These are phyloP conservation scores for Melastoma candidum DNA, from an alignment of 441 rosid genomes.

Conservation along the genomic window DNA sequence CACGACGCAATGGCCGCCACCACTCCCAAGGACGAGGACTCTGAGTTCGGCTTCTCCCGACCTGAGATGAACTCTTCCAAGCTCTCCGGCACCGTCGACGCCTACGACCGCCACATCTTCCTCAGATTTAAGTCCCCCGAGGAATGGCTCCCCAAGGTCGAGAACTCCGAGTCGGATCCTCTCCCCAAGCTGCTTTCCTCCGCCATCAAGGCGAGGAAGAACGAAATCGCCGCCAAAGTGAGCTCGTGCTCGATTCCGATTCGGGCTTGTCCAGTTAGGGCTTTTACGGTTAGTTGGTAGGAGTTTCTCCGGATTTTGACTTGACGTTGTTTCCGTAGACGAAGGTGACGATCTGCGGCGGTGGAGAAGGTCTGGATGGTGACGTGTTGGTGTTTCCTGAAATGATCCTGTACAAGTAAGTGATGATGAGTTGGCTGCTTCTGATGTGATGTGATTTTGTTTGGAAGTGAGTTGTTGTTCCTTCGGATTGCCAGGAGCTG, in stretches of 20 bases:
- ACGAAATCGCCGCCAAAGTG: constrained; percentile 28
- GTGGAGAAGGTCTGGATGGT: constrained; percentile 55
- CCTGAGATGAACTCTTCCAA: constrained; percentile 55
- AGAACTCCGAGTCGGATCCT: constrained; percentile 35
- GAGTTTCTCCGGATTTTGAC: constrained; percentile 3
- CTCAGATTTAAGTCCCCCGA: constrained; percentile 53
- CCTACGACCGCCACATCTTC: constrained; percentile 74
- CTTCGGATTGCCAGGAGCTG: no score
- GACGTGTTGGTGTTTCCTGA: constrained; percentile 90
- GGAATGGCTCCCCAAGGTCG: constrained; percentile 63
- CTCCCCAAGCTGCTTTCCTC: constrained; percentile 59
- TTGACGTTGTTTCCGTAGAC: constrained; percentile 27
- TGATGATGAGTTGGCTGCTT: neutral
- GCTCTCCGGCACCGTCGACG: constrained; percentile 54
- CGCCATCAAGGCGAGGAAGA: constrained; percentile 53
- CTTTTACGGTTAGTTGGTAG: no score
- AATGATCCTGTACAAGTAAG: constrained; percentile 84
- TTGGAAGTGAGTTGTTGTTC: no score
- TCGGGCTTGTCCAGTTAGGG: neutral
- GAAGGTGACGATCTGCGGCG: constrained; percentile 56
- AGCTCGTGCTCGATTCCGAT: neutral
- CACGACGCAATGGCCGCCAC: neutral
- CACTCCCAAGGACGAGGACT: constrained; percentile 29
- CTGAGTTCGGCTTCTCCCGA: constrained; percentile 57
- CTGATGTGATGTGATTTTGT: neutral